phyloP scores from a whole-genome alignment of 805 yeast genomes.

The Schwanniomyces polymorphus region DNA sequence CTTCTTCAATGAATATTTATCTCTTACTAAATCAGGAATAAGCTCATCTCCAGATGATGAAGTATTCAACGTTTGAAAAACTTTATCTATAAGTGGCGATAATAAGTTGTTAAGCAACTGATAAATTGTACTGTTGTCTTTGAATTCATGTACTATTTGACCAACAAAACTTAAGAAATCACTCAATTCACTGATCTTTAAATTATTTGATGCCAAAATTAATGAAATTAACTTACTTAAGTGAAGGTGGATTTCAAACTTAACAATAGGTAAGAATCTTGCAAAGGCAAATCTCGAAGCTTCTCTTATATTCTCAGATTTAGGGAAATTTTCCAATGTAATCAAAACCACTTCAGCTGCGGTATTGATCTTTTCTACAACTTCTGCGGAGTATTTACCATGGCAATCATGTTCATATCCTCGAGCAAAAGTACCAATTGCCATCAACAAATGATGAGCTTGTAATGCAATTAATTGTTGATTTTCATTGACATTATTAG shows the following conservation, averaged over 20 bases:
- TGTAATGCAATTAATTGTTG: slow-evolving; percentile 55
- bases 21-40: slow-evolving; percentile 57
- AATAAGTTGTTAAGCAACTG: slow-evolving; percentile 70
- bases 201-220: slow-evolving; percentile 54
- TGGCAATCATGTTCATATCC: slow-evolving; percentile 65
- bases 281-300: slow-evolving; percentile 86
- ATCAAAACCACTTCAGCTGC: slow-evolving; percentile 83
- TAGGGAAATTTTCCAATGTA: slow-evolving; percentile 73
- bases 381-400: slow-evolving; percentile 33
- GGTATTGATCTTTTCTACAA: slow-evolving; percentile 50
- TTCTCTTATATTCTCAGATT: slow-evolving; percentile 72
- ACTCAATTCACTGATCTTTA: slow-evolving; percentile 63
- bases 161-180: slow-evolving; percentile 86
- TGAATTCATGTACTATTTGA: slow-evolving; percentile 80
- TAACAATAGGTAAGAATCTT: slow-evolving; percentile 75
- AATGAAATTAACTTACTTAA: slow-evolving; percentile 70
- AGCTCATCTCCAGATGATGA: slow-evolving; percentile 29
- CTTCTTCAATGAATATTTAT: slow-evolving; percentile 64
- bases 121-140: slow-evolving; percentile 65
- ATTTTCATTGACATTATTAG: slow-evolving; percentile 30
- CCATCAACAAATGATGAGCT: slow-evolving; percentile 83
- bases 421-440: slow-evolving; percentile 85
- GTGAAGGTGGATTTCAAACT: slow-evolving; percentile 42
- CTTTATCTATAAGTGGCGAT: slow-evolving; percentile 70
- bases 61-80: slow-evolving; percentile 49